Base-by-base conservation (phyloP, 2,329 filamentous ascomycete genomes). In the Alternaria incomplexa region DNA sequence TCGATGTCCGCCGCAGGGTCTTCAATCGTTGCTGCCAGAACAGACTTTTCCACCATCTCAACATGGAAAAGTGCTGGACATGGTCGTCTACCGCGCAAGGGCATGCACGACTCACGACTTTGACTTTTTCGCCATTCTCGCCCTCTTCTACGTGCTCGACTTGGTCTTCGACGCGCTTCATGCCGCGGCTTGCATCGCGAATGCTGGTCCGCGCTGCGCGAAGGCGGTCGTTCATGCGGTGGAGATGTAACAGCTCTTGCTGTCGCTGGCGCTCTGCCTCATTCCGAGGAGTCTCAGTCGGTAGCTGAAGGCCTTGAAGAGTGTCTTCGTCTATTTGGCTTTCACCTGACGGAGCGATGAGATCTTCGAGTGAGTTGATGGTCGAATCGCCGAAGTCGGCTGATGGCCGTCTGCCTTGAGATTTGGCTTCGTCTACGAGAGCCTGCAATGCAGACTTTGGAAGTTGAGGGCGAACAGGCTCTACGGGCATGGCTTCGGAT, bases 311-410 rank as follows among this genome's bases (percentile, higher is more conserved):
- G 12, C 71, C 73, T 56, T 74, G 69, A 7, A 80, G 62, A 1
- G 75, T 79, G 54, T 80, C 78, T 45, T 80, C 78, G 15, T 80
- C 77, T 6, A 61, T 70, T 36, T 57, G 71, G 43, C 63, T 67
- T 23, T 73, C 71, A 22, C 56, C 52, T 13, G 56, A 70, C 58
- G 71, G 76, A 17, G 75, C 66, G 12, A 83, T 77, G 12, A 85
- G 78, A 36, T 83, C 80, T 68, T 84, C 82, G 8, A 85, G 73
- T 4, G 82, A 84, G 48, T 83, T 79, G 46, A 85, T 80, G 4
- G 83, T 85, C 17, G 81, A 82, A 28, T 85, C 83, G 36, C 83
- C 83, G 43, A 80, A 78, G 30, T 74, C 69, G 17, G 79, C 75
- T 23, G 67, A 64, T 22, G 56, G 56, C 32, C 61, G 61, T 25